Conservation (phyloP, 148 eudicot species). For the Vaccinium macrocarpon region DNA sequence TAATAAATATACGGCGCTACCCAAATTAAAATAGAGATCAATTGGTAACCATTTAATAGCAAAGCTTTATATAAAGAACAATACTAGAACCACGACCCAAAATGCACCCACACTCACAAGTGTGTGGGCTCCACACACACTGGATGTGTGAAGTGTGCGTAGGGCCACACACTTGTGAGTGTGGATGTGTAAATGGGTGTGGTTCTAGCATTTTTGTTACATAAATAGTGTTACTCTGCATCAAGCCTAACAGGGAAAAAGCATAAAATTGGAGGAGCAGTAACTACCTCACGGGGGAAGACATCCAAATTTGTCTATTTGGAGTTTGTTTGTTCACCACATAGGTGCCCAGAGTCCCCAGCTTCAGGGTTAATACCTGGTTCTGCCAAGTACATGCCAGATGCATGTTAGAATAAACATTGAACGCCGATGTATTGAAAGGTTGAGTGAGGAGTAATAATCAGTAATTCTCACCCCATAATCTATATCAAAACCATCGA, state of each 20-base stretch:
- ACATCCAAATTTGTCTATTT: constrained; percentile 91
- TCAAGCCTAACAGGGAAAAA: not conserved
- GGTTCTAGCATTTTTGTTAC: no score
- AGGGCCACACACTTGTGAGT: no score
- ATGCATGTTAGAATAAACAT: not conserved
- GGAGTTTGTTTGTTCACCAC: constrained; percentile 97
- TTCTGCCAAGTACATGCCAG: constrained; percentile 45
- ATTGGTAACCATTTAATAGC: not conserved
- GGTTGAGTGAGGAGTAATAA: not conserved
- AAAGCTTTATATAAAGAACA: not conserved
- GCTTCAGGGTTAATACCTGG: constrained; percentile 83
- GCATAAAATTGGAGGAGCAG: constrained; percentile 2
- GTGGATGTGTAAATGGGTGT: no score
- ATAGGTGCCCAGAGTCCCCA: constrained; percentile 78
- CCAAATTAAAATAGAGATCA: not conserved
- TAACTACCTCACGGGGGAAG: constrained; percentile 88
- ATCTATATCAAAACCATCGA: constrained; percentile 91
- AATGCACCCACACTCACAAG: no score
- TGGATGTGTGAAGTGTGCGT: no score
- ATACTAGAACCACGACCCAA: no score
- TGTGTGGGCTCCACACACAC: no score
- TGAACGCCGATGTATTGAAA: not conserved
- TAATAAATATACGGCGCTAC: not conserved
- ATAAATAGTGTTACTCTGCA: not conserved
- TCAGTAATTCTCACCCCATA: constrained; percentile 68